Evolutionary conservation across 1,139 yeast genomes (phyloP), one percentile per base, ranked within the genome.

Genomic region (Pneumocystis murina): DNA sequence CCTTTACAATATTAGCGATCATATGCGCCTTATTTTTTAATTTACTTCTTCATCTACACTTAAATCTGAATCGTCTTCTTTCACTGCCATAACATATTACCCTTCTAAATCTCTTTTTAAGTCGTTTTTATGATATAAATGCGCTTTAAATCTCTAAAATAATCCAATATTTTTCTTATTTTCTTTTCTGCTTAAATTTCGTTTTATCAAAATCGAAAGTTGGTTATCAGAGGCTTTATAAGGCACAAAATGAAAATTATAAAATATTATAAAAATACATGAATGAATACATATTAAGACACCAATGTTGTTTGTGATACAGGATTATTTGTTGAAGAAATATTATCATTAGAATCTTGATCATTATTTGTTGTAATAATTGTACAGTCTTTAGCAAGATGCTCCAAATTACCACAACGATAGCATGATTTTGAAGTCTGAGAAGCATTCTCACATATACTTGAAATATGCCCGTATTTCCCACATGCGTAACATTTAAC

Each of bases 371-470:
- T 3, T 12, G 24, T 28, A 8, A 48, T 48, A 6, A 30, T 48
- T 75, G 12, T 66, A 64, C 20, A 55, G 33, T 10, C 57, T 57
- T 35, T 38, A 30, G 60, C 60, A 24, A 58, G 60, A 58, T 58
- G 60, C 20, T 58, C 39, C 4, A 40, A 36, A 24, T 58, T 58
- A 12, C 60, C 60, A 58, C 60, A 58, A 3, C 60, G 60, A 28
- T 58, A 58, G 14, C 60, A 58, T 7, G 60, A 38, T 58, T 38
- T 38, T n/a, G 43, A 58, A 2, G 43, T 30, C 14, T 38, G 60
- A 24, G 60, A 40, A 3, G 33, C 60, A 24, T 58, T 58, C 20
- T 38, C 43, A 24, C 60, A 58, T 20, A 38, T 40, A 7, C 43
- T 58, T 4, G 43, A 38, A 40, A 40, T 58, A 40, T 58, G 60